These are phyloP conservation scores for Mycena filopes DNA, from an alignment of 768 basidiomycete genomes.

Conservation along the genomic window DNA sequence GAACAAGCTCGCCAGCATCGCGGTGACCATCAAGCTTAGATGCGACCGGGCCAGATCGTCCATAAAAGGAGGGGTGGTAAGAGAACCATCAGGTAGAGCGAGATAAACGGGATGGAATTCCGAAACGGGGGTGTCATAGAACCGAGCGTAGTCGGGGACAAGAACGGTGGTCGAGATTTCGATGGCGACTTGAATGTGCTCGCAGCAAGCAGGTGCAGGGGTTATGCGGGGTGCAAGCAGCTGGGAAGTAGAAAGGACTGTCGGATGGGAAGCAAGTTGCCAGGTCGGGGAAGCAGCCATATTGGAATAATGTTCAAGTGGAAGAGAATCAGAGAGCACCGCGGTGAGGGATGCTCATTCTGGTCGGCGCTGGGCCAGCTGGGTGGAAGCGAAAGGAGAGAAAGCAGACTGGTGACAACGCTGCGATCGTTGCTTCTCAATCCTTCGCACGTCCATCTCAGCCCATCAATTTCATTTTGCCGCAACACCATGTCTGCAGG, in stretches of 20 bases:
- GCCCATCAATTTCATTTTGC: conserved; percentile 27
- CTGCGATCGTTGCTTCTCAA: conserved; percentile 24
- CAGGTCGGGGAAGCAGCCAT: conserved; percentile 23
- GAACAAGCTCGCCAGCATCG: conserved; percentile 61
- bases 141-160: conserved; percentile 58
- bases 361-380: conserved; percentile 36
- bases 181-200: conserved; percentile 58
- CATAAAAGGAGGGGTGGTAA: conserved; percentile 59
- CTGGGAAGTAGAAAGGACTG: conserved; percentile 28
- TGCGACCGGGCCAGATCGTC: conserved; percentile 53
- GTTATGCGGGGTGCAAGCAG: conserved; percentile 47
- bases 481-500: no score
- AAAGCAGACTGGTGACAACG: conserved; percentile 28
- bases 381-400: conserved; percentile 35
- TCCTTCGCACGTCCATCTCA: conserved; percentile 26
- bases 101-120: conserved; percentile 61
- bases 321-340: conserved; percentile 43
- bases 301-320: neutral
- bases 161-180: conserved; percentile 60
- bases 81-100: conserved; percentile 66
- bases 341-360: conserved; percentile 46
- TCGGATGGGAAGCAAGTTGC: conserved; percentile 17
- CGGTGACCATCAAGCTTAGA: conserved; percentile 57
- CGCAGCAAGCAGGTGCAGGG: conserved; percentile 46
- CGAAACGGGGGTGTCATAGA: conserved; percentile 53